Evolutionary conservation across 495 filamentous ascomycete genomes (phyloP).

Genomic region (Xylaria intraflava): DNA sequence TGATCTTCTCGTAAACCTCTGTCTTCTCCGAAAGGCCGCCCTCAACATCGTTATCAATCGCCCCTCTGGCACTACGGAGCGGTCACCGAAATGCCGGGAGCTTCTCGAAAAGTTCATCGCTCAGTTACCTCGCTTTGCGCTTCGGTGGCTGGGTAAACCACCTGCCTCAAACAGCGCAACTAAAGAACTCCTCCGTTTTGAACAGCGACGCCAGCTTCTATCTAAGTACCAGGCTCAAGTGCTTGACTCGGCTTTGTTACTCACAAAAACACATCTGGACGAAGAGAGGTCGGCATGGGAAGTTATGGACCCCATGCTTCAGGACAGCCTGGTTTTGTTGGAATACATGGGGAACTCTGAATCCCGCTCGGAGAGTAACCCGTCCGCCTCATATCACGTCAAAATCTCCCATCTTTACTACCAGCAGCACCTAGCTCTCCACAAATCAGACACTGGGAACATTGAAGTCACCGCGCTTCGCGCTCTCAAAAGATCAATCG

Average conservation of each 20-base stretch:
- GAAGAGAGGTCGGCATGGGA: slow-evolving; percentile 41
- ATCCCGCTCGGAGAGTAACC: slow-evolving; percentile 23
- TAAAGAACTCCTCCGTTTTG: slow-evolving; percentile 46
- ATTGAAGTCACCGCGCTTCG: slow-evolving; percentile 35
- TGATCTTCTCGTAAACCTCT: slow-evolving; percentile 60
- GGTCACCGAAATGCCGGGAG: slow-evolving; percentile 9
- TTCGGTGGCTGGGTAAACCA: slow-evolving; percentile 50
- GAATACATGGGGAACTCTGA: slow-evolving; percentile 38
- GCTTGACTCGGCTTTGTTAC: slow-evolving; percentile 51
- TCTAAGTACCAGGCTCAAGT: slow-evolving; percentile 37
- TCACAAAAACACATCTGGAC: slow-evolving; percentile 40
- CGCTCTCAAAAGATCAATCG: slow-evolving; percentile 45
- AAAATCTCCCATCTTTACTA: slow-evolving; percentile 78
- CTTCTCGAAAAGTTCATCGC: slow-evolving; percentile 45
- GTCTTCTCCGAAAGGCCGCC: slow-evolving; percentile 53
- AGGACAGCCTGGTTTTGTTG: slow-evolving; percentile 47
- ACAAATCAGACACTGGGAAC: slow-evolving; percentile 26
- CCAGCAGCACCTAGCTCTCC: slow-evolving; percentile 44
- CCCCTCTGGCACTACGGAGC: background rate
- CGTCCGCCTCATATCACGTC: slow-evolving; percentile 40
- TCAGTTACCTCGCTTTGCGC: slow-evolving; percentile 45
- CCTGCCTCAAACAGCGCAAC: slow-evolving; percentile 35
- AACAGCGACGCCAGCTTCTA: slow-evolving; percentile 49
- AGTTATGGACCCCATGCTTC: slow-evolving; percentile 45
- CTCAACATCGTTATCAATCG: slow-evolving; percentile 42